Evolutionary conservation across 495 filamentous ascomycete genomes (phyloP), one percentile per base, ranked within the genome.

Genomic region (Clavariopsis aquatica): DNA sequence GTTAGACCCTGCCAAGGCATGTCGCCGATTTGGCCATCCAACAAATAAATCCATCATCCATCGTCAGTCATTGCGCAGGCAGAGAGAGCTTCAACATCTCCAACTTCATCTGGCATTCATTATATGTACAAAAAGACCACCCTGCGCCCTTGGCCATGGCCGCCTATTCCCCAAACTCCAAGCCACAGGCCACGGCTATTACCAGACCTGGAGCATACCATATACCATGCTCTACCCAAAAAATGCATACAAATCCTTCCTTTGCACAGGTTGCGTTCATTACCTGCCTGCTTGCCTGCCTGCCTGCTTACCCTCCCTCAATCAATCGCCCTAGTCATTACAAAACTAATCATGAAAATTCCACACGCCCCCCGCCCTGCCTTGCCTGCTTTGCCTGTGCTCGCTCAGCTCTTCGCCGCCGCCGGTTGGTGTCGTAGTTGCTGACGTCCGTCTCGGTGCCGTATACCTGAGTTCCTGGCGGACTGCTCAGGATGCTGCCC

Each of bases 361-460:
- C 74, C 7, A 74, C 74, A 12, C 71, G 66, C 31, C 65, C 70
- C 9, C 71, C 69, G 23, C 67, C 69, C 49, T 36, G 55, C 49
- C 62, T 55, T 57, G 60, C 64, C 46, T 54, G 49, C 57, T 70
- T 64, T 51, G 70, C 72, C 57, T 72, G 71, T 51, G 73, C 73
- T 59, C 76, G 52, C 71, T 78, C 75, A 19, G 76, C 76, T 62
- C 76, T 27, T 54, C 76, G 49, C 49, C 76, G 23, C 54, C 72
- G 55, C 38, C 76, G 36, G 67, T 78, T 78, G 22, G 63, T 66
- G 27, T 74, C 76, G 63, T 71, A 77, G 51, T 66, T 69, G 68
- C 74, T 77, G 4, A 77, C 63, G 57, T 76, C 75, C 8, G 76
- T 76, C 51, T 69, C 74, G 22, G 72, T 76, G 19, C 72, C 76